Conservation (phyloP, 345 rosid genomes). For the Brassica juncea region DNA sequence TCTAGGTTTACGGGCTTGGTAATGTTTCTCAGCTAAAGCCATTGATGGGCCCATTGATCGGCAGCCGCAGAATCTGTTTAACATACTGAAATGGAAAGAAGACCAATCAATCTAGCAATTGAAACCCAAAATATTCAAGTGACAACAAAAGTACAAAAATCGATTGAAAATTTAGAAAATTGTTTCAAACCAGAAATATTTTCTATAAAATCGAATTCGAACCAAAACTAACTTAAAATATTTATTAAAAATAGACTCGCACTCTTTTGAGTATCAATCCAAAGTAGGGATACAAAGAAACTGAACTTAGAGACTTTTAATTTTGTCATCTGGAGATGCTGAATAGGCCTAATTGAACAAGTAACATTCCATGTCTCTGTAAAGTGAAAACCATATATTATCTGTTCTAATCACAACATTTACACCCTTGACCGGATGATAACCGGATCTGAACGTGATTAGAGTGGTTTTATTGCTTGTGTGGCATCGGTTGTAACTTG, state of each 20-base stretch:
- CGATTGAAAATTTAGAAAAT: neutral
- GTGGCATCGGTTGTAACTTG: neutral
- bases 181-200: neutral
- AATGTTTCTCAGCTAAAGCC: neutral
- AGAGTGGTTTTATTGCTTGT: neutral
- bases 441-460: neutral
- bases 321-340: neutral
- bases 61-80: neutral
- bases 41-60: neutral
- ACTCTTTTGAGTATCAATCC: neutral
- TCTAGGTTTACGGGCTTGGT: slow-evolving; percentile 1
- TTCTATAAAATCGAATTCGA: neutral
- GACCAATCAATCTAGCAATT: neutral
- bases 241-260: neutral
- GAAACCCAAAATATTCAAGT: neutral
- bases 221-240: neutral
- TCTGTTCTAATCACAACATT: neutral
- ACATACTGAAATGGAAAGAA: neutral
- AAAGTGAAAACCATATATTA: neutral
- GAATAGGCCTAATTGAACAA: neutral
- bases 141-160: neutral
- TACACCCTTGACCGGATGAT: neutral
- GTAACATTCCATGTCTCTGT: neutral
- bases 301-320: neutral
- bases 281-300: neutral